Evolutionary conservation across 129 eudicot species (phyloP).

Genomic region (Arctium lappa): DNA sequence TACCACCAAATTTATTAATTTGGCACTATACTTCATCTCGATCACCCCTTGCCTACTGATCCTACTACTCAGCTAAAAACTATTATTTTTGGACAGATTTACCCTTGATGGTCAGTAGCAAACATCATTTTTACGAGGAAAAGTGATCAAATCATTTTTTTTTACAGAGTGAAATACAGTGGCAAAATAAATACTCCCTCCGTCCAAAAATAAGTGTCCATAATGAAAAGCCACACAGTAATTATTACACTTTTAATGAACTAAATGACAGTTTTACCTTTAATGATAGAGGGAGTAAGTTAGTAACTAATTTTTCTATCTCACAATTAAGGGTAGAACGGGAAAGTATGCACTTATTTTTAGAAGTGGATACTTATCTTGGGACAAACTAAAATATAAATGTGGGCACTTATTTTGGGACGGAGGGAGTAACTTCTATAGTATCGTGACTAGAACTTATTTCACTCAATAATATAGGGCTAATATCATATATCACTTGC

Average conservation of each 20-base stretch:
- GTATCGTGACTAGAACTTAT: not conserved
- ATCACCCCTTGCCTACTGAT: not conserved
- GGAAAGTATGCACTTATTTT: not conserved
- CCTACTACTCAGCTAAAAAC: not conserved
- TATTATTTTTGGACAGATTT: not conserved
- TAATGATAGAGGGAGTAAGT: not conserved
- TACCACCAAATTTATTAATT: not conserved
- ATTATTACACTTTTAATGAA: not conserved
- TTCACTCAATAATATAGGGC: not conserved
- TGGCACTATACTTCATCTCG: not conserved
- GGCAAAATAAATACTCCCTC: not conserved
- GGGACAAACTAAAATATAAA: not conserved
- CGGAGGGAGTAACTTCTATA: not conserved
- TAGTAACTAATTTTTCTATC: not conserved
- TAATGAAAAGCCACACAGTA: not conserved
- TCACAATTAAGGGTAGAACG: not conserved
- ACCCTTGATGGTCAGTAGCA: not conserved
- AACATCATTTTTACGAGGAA: not conserved
- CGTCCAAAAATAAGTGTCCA: not conserved
- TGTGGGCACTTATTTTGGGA: not conserved
- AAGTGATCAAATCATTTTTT: conserved; percentile 2
- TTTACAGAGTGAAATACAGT: not conserved
- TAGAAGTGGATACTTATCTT: not conserved
- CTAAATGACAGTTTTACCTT: not conserved
- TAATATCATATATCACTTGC: not conserved